Evolutionary conservation across 805 yeast species (phyloP), one percentile per base, ranked within the genome.

Genomic region (Wickerhamiella kurtzmanii): DNA sequence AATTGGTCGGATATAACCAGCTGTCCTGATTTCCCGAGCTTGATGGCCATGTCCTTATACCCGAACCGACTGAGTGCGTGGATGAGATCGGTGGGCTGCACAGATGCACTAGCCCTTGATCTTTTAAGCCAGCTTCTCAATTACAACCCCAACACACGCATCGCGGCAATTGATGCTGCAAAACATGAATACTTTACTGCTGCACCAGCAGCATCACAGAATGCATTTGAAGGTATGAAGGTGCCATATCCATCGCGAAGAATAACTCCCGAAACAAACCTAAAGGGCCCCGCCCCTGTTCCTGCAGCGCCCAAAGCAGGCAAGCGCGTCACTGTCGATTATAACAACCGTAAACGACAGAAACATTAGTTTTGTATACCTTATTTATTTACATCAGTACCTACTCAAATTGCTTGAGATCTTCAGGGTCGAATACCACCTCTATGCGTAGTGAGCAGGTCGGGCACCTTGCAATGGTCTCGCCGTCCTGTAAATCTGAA

Each of bases 381-480:
- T 18, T 11, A 19, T 37, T 8, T 37, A 19, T 18, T 8, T 35
- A 16, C 38, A 15, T 35, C 9, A 15, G 35, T 36, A 16, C 17
- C 17, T 16, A 28, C 37, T 44, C 43, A 45, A 49, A 57, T 45
- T 55, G 46, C 16, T 44, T 54, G 17, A 57, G 46, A 37, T 63
- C 67, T 37, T 56, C 76, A 6, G 68, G 66, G 69, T 92, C 98
- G 61, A 80, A 92, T 1, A 92, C 82, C 28, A 92, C 94, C 61
- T 82, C 80, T 36, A 87, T 87, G 94, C 86, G 87, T 45, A 92
- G 69, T 18, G 95, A 83, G 65, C 98, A 92, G 47, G 94, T 81
- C 22, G 98, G 98, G 64, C 98, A 92, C 16, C 89, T 94, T 0
- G 98, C 98, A 25, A 86, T 78, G 17, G 57, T 60, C 56, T 85